Evolutionary conservation across 352 stramenopile species (phyloP).

Genomic region (Phytophthora vignae): DNA sequence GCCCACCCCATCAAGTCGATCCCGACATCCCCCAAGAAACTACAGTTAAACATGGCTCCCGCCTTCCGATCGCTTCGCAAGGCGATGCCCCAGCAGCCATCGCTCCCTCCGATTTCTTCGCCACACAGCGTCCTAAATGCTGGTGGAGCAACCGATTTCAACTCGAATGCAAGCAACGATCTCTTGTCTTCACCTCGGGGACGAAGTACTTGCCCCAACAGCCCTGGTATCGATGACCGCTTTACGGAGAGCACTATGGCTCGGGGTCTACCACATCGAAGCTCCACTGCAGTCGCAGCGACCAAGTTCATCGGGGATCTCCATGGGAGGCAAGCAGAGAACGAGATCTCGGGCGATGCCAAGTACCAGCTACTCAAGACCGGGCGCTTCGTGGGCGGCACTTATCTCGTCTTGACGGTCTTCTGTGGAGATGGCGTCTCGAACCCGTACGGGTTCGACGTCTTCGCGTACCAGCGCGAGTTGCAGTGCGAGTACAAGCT

Average conservation of each 20-base stretch:
- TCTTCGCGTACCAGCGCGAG: conserved; percentile 61
- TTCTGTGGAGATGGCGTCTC: conserved; percentile 69
- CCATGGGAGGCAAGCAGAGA: conserved; percentile 26
- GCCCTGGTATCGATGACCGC: conserved; percentile 3
- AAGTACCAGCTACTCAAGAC: conserved; percentile 76
- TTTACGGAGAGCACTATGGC: conserved; percentile 11
- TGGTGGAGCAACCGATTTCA: conserved; percentile 1
- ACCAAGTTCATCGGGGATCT: conserved; percentile 52
- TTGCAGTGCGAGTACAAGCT: conserved; percentile 58
- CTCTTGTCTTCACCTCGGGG: conserved; percentile 4
- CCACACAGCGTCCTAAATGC: conserved; percentile 24
- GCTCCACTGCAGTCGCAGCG: conserved; percentile 17
- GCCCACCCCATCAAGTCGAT: conserved; percentile 68
- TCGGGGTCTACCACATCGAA: conserved; percentile 8
- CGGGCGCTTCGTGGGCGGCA: conserved; percentile 68
- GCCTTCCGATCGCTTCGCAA: conserved; percentile 76
- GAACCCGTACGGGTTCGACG: conserved; percentile 79
- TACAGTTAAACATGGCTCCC: conserved; percentile 64
- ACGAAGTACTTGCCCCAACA: conserved; percentile 15
- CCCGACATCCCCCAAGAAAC: conserved; percentile 59
- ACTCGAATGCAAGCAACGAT: conserved; percentile 8
- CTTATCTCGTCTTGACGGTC: conserved; percentile 73
- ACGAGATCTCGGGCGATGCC: conserved; percentile 29
- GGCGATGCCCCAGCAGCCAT: conserved; percentile 67
- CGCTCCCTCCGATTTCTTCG: conserved; percentile 62